Evolutionary conservation across 208 protist species (phyloP), one percentile per base, ranked within the genome.

Genomic region (Endotrypanum monterogeii): DNA sequence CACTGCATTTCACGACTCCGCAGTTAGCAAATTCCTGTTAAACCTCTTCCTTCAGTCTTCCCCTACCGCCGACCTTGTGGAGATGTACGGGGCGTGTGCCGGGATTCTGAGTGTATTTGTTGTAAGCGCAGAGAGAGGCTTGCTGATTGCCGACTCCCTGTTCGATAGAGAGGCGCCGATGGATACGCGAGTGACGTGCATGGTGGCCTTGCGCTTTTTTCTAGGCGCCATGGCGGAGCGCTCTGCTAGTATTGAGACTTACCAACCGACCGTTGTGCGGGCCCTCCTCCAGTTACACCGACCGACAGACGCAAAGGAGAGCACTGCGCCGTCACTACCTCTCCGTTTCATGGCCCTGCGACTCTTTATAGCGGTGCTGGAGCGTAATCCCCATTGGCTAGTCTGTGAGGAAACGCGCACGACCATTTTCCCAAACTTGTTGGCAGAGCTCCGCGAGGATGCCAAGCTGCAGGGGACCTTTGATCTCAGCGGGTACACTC

Each of bases 401-500:
- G 51, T 86, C 46, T 80, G 79, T 44, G 74, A 85, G 55, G 71
- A 74, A 20, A 72, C 58, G 28, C 73, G 71, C 32, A 32, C 41
- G 6, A 63, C 48, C 28, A 67, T 80, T 51, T 84, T 83, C 32
- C 69, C 73, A n/a, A 67, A 79, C 32, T 67, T 78, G 35, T 57
- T 83, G 25, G 35, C 39, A 4, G 79, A 83, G 74, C 73, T 83
- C 7, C 67, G 56, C 50, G 79, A 79, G 74, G 74, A 83, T 72
- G 54, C 71, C 14, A 88, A 73, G 71, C 77, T 95, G 41, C 77
- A 90, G 55, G 75, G 83, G 32, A 71, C 79, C 32, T 88, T 99
- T 61, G 78, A 97, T 58, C 80, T 99, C 51, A 97, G 95, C 37
- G 94, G 95, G 25, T 99, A 98, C 84, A 98, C 93, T 70, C 97